Evolutionary conservation across 75 land plant genomes (phyloP), one percentile per base, ranked within the genome.

Genomic region (Sequoia sempervirens): DNA sequence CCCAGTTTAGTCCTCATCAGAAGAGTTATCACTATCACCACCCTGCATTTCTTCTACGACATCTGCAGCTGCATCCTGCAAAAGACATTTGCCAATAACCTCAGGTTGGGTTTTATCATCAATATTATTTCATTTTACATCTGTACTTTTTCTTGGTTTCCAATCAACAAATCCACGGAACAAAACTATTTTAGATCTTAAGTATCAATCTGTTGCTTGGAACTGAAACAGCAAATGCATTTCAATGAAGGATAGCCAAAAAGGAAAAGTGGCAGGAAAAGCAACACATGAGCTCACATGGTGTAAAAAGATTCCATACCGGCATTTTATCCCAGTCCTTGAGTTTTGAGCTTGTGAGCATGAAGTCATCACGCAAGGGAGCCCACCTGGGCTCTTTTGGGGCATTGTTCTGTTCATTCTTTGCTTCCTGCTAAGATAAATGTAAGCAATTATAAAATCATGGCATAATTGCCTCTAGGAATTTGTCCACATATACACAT

Each of bases 271-370:
- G 32, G n/a, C 50, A 78, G 2, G n/a, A 45, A 78, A n/a, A 45
- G 80, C 46, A 78, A 78, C 46, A 5, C 2, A 4, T 12, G 41
- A 75, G 40, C 41, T 15, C 46, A 18, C 23, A 18, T 5, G 41
- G 8, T 38, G 10, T 75, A 37, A 15, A 20, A 37, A 15, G 43
- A 41, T 78, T 23, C 34, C 85, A 85, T 88, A 91, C 96, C 47
- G 80, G 82, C 88, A 88, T 83, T 84, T 96, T 94, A 84, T 94
- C 96, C 98, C 98, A 96, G 79, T 94, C 90, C 82, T 96, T 96
- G 84, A 96, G 87, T 81, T 93, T 96, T 38, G 94, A 80, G 73
- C 85, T 92, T 34, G 96, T 93, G 61, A 96, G 89, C 98, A 96
- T 93, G 76, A 93, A 96, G 66, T 86, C 91, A 61, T 96, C 95